A percentile compares a stretch with the other conserved stretches of the same genome.
Conservation (phyloP, 225 moss, liverwort and hornwort genomes). For the Thuidium tamariscinum region DNA sequence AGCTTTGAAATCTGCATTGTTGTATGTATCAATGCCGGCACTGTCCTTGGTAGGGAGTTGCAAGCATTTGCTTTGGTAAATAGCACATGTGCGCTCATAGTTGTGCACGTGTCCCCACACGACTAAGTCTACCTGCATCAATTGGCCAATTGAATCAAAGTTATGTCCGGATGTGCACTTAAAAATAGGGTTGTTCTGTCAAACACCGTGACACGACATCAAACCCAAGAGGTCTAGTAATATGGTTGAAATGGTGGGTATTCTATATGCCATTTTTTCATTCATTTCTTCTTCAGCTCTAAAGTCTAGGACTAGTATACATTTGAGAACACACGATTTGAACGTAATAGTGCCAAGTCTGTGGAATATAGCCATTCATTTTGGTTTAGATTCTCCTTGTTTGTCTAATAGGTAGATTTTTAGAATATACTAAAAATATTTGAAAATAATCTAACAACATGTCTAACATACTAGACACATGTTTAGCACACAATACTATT, state of each 20-base stretch:
- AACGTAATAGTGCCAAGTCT: no score
- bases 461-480: no score
- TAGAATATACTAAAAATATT: neutral
- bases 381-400: accelerated
- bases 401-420: neutral
- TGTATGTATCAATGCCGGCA: constrained; percentile 29
- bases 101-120: constrained; percentile 64
- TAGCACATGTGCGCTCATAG: constrained; percentile 48
- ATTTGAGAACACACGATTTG: no score
- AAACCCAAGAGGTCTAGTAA: neutral
- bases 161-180: no score
- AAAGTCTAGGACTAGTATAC: no score
- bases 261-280: no score
- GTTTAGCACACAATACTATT: neutral
- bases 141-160: neutral
- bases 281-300: no score
- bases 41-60: constrained; percentile 19
- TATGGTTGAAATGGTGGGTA: no score
- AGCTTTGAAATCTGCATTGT: constrained; percentile 20
- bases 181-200: neutral
- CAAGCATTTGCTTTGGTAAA: constrained; percentile 27
- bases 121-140: constrained; percentile 37
- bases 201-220: accelerated
- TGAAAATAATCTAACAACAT: no score
- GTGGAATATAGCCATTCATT: no score